Conservation (phyloP, 1,139 yeast genomes). For the Pichia sp. region DNA sequence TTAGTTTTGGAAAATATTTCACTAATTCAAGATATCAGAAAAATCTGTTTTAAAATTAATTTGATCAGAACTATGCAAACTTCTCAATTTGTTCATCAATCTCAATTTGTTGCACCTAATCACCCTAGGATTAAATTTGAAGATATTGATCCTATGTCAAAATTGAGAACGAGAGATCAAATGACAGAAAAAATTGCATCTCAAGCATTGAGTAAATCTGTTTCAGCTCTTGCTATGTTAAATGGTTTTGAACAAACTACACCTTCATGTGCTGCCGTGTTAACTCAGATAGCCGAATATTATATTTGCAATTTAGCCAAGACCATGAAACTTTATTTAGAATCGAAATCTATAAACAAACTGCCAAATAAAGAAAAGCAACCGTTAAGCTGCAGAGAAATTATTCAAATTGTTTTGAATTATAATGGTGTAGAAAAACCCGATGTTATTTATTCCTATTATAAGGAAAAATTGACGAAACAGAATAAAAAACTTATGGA, state of each 20-base stretch:
- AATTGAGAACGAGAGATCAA: slow-evolving; percentile 61
- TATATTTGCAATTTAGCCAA: slow-evolving; percentile 70
- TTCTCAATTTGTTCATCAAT: slow-evolving; percentile 66
- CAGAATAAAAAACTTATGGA: slow-evolving; percentile 67
- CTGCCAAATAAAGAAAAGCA: slow-evolving; percentile 30
- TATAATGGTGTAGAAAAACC: slow-evolving; percentile 86
- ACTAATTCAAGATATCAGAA: slow-evolving; percentile 82
- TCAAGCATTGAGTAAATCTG: slow-evolving; percentile 60
- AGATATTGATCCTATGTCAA: slow-evolving; percentile 76
- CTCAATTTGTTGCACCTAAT: slow-evolving; percentile 68
- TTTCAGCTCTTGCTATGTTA: slow-evolving; percentile 82
- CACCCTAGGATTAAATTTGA: slow-evolving; percentile 54
- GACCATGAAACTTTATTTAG: slow-evolving; percentile 65
- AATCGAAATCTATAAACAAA: slow-evolving; percentile 49
- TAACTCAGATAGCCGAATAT: slow-evolving; percentile 79
- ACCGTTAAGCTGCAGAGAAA: slow-evolving; percentile 39
- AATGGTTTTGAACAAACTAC: slow-evolving; percentile 88
- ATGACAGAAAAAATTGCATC: slow-evolving; percentile 54
- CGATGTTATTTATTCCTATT: slow-evolving; percentile 66
- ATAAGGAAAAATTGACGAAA: slow-evolving; percentile 66
- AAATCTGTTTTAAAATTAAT: slow-evolving; percentile 82
- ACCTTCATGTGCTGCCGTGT: slow-evolving; percentile 66
- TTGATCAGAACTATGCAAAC: slow-evolving; percentile 89
- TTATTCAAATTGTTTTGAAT: slow-evolving; percentile 55
- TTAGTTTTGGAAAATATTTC: slow-evolving; percentile 60